These are phyloP conservation scores for Rhazya stricta DNA, from an alignment of 257 asterid genomes.

Conservation along the genomic window DNA sequence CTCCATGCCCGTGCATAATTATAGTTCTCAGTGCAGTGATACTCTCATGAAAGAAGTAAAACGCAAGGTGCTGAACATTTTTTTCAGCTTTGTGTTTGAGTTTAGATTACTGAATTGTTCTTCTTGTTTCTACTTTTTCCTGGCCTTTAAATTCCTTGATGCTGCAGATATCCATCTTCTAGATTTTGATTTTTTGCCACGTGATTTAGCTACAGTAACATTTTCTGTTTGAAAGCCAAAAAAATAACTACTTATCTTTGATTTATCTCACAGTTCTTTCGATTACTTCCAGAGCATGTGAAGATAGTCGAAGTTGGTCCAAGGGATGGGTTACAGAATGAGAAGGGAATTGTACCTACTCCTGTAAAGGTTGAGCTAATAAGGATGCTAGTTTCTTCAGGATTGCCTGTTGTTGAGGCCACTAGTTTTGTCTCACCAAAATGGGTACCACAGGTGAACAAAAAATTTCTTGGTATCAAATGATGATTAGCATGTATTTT, in stretches of 20 bases:
- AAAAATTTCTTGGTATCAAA: not conserved
- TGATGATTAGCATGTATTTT: not conserved
- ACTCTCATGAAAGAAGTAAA: conserved; percentile 21
- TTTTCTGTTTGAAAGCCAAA: not conserved
- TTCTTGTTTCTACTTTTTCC: not conserved
- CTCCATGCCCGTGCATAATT: conserved; percentile 16
- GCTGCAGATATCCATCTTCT: conserved; percentile 20
- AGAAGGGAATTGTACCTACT: conserved; percentile 76
- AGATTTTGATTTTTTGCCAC: no score
- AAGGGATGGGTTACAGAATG: conserved; percentile 88
- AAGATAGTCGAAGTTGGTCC: conserved; percentile 96
- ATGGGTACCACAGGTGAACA: conserved; percentile 90
- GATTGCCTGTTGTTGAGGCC: conserved; percentile 79
- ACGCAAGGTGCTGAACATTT: conserved; percentile 34
- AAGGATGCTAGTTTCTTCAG: conserved; percentile 73
- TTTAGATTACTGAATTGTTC: not conserved
- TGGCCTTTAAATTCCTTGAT: conserved; percentile 10
- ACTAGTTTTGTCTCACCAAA: conserved; percentile 93
- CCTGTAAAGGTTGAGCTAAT: conserved; percentile 76
- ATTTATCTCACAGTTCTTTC: conserved; percentile 41
- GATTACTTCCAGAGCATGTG: conserved; percentile 58
- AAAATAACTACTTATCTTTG: not conserved
- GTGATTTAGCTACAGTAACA: not conserved
- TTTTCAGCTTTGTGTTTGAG: conserved; percentile 4
- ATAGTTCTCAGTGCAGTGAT: conserved; percentile 31